Conservation (phyloP, 768 basidiomycete genomes). For the Kwoniella botswanensis region DNA sequence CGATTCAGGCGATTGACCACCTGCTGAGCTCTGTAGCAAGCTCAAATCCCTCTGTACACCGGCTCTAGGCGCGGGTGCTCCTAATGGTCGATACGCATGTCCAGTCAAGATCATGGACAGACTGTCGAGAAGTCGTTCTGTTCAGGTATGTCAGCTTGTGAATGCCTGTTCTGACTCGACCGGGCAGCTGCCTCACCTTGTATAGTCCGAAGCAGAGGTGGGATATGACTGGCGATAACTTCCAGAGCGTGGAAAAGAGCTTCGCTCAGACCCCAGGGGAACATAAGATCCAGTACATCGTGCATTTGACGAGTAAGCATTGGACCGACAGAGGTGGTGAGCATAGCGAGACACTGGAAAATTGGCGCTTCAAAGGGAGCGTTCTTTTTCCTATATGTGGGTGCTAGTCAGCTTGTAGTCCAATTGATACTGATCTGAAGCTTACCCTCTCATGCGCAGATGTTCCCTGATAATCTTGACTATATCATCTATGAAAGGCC, state of each 20-base stretch:
- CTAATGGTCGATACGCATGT: slow-evolving; percentile 83
- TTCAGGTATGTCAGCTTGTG: background rate
- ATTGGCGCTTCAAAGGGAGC: slow-evolving; percentile 92
- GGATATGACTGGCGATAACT: slow-evolving; percentile 83
- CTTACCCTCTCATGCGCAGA: slow-evolving; percentile 83
- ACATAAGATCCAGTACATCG: slow-evolving; percentile 95
- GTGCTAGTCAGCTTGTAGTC: slow-evolving; percentile 6
- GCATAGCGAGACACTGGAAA: slow-evolving; percentile 96
- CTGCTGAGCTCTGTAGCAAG: slow-evolving; percentile 27
- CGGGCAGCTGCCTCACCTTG: slow-evolving; percentile 67
- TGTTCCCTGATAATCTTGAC: slow-evolving; percentile 87
- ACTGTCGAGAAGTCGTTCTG: slow-evolving; percentile 87
- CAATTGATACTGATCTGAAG: slow-evolving; percentile 15
- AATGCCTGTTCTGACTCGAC: background rate
- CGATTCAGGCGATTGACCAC: slow-evolving; percentile 21
- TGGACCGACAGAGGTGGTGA: slow-evolving; percentile 91
- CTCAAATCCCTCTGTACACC: slow-evolving; percentile 34
- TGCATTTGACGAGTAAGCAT: slow-evolving; percentile 94
- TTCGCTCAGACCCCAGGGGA: slow-evolving; percentile 89
- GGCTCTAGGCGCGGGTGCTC: slow-evolving; percentile 72
- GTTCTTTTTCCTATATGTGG: slow-evolving; percentile 68
- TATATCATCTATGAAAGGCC: slow-evolving; percentile 88
- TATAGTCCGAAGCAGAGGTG: slow-evolving; percentile 85
- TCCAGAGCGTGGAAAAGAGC: slow-evolving; percentile 81
- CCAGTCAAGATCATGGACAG: slow-evolving; percentile 80